phyloP scores from a whole-genome alignment of 169 alveolate genomes.

The Cyclospora cayetanensis region DNA sequence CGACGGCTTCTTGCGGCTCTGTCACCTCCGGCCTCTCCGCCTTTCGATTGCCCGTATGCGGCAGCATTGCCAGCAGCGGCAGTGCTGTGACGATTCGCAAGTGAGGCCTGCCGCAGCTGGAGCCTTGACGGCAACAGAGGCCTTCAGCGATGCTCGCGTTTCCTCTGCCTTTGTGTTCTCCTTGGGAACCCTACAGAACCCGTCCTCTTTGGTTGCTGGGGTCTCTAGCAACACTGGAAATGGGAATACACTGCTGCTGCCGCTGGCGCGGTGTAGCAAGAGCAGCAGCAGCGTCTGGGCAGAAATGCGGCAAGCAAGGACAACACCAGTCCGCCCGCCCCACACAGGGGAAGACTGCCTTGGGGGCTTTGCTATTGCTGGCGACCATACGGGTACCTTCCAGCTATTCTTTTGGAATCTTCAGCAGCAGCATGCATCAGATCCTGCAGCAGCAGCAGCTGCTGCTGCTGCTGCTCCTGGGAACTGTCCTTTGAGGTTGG shows the following conservation, averaged over 20 bases:
- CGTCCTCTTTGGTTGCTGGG: not conserved
- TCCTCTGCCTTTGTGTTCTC: not conserved
- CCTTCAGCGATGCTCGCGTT: not conserved
- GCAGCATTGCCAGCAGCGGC: not conserved
- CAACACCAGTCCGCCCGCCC: no score
- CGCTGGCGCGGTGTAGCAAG: not conserved
- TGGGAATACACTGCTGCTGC: not conserved
- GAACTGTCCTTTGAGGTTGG: not conserved
- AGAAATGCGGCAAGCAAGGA: no score
- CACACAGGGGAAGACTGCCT: not conserved
- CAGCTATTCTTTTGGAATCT: constrained; percentile 4
- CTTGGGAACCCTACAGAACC: not conserved
- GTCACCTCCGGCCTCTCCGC: not conserved
- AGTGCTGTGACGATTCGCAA: not conserved
- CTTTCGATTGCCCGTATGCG: not conserved
- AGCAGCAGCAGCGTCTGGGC: constrained; percentile 17
- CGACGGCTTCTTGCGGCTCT: constrained; percentile 1
- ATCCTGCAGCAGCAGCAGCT: not conserved
- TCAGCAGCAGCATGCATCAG: constrained; percentile 28
- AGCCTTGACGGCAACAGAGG: not conserved
- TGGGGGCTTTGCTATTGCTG: not conserved
- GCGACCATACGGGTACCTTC: not conserved
- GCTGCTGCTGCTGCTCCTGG: not conserved
- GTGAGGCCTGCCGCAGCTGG: no score
- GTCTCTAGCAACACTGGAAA: not conserved